Base-by-base conservation (phyloP, 2,329 filamentous ascomycete genomes). In the Plenodomus lindquistii region DNA sequence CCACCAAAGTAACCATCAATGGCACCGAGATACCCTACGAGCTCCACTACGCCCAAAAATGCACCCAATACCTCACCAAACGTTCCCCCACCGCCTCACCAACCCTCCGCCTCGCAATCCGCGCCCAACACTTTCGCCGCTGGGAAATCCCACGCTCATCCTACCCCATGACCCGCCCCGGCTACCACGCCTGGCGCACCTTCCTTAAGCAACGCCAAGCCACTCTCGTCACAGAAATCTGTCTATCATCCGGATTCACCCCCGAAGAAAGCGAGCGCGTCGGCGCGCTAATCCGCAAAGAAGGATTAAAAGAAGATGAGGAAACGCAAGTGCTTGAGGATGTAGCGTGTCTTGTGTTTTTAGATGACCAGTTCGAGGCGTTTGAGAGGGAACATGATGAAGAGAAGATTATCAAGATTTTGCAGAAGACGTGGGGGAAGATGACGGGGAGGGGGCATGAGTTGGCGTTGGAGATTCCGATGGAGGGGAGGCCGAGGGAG, bases 311-410 rank as follows among this genome's bases (percentile, higher is more conserved):
- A 65, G 74, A 76, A 44, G 81, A 85, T 48, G 77, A 79, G 50
- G 87, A 91, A 69, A 85, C 86, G 45, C 88, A 93, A 76, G 79
- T 83, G 6, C 77, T 96, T 53, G 91, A 95, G 75, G 91, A 95
- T 73, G 88, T 91, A 38, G 91, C 91, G 2, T 95, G 90, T 67
- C 74, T 96, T 46, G 90, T 95, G 21, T 96, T 96, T 69, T 74
- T 96, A 57, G 90, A 94, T 67, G 89, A 93, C 67, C 88, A 94
- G 67, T 88, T 95, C 55, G 90, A 92, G 62, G 83, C 81, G 42
- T 96, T 94, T 72, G 87, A 90, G 77, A 78, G 81, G 66, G 80
- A 82, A 21, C 80, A 85, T 44, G 87, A 91, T 64, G 88, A 93
- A 73, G 86, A 85, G 42, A 95, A 94, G 79, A 84, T 91, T 50